Evolutionary conservation across 306 rosid species (phyloP).

Genomic region (Cucumis melo): DNA sequence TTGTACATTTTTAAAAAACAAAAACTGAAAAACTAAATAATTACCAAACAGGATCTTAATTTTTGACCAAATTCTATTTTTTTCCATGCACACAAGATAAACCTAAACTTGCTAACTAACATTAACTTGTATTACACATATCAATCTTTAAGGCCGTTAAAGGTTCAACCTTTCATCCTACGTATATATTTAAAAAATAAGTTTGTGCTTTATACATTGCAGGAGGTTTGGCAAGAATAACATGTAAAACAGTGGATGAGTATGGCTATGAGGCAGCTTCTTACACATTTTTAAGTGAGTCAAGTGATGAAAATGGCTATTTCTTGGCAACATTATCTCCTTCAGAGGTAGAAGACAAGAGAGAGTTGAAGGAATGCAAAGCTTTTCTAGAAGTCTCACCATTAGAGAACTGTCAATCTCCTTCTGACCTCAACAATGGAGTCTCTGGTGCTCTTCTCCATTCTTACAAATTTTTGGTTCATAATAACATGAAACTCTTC

Average conservation of each 20-base stretch:
- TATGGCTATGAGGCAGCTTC: conserved; percentile 25
- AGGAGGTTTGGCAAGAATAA: conserved; percentile 38
- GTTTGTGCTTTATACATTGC: too few relatives aligned
- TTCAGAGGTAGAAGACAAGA: conserved; percentile 20
- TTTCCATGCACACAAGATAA: too few relatives aligned
- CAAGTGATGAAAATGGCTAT: conserved; percentile 28
- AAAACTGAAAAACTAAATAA: too few relatives aligned
- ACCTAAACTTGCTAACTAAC: too few relatives aligned
- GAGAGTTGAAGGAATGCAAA: conserved; percentile 24
- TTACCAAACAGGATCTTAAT: too few relatives aligned
- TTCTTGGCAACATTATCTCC: conserved; percentile 37
- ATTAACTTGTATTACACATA: too few relatives aligned
- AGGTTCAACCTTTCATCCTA: too few relatives aligned
- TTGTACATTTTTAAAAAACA: too few relatives aligned
- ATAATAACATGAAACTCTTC: not conserved
- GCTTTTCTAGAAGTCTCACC: conserved; percentile 40
- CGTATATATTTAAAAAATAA: too few relatives aligned
- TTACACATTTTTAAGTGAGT: conserved; percentile 26
- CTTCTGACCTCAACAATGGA: conserved; percentile 33
- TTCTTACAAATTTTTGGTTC: conserved; percentile 25
- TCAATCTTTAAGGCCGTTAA: too few relatives aligned
- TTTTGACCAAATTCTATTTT: too few relatives aligned
- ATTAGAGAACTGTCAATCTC: conserved; percentile 18
- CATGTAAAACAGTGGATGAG: conserved; percentile 25
- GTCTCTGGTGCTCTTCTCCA: conserved; percentile 25